These are phyloP conservation scores for Stellera chamaejasme DNA, from an alignment of 345 rosid genomes.

Conservation along the genomic window DNA sequence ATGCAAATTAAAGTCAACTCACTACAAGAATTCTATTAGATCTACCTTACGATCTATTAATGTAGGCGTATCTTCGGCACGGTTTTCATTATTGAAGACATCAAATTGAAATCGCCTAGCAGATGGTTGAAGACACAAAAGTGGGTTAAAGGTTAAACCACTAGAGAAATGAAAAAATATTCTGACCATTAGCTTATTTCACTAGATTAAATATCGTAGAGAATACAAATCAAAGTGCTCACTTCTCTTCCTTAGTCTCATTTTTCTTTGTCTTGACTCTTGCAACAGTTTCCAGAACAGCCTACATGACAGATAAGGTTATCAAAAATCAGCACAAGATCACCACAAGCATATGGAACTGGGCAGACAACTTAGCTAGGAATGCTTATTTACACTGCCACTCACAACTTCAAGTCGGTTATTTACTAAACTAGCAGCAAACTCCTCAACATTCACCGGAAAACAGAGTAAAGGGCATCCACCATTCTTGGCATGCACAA, in stretches of 20 bases:
- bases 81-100: constrained; percentile 85
- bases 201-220: neutral
- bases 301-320: constrained; percentile 19
- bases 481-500: too few species aligned
- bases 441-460: too few species aligned
- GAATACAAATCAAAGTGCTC: neutral
- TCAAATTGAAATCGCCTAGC: constrained; percentile 69
- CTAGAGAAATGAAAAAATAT: neutral
- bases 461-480: too few species aligned
- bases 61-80: constrained; percentile 81
- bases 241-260: constrained; percentile 47
- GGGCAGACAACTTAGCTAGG: too few species aligned
- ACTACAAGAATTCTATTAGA: neutral
- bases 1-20: neutral
- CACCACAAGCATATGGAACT: too few species aligned
- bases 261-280: constrained; percentile 81
- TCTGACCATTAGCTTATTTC: neutral
- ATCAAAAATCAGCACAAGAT: too few species aligned
- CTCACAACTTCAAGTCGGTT: too few species aligned
- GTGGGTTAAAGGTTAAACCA: constrained; percentile 10
- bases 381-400: too few species aligned
- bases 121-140: constrained; percentile 21
- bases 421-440: too few species aligned
- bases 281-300: constrained; percentile 78
- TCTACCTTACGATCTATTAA: constrained; percentile 84